Conservation (phyloP, 139 green algal species). For the Volvox reticuliferus region DNA sequence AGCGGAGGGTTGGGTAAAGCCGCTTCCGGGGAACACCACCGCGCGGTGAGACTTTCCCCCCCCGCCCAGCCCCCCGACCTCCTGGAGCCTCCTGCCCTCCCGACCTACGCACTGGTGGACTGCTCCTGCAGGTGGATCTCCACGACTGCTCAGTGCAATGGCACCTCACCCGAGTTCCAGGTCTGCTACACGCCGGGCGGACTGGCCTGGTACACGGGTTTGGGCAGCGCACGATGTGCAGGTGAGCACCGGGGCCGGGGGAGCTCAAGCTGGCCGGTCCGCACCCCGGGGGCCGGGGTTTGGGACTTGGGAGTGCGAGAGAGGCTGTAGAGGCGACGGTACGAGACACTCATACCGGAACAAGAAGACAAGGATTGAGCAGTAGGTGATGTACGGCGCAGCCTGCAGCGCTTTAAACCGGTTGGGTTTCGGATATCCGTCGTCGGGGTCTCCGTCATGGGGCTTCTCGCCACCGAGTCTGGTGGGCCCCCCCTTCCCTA, state of each 20-base stretch:
- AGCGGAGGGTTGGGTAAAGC: background rate
- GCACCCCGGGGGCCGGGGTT: too few relatives aligned
- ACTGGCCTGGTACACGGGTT: constrained; percentile 54
- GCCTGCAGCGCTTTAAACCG: background rate
- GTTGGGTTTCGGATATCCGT: background rate
- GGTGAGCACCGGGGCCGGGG: background rate
- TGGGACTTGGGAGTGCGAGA: too few relatives aligned
- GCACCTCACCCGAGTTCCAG: constrained; percentile 12
- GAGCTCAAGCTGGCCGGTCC: too few relatives aligned
- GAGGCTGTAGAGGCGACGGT: too few relatives aligned
- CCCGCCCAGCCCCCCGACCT: too few relatives aligned
- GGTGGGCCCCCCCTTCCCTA: background rate
- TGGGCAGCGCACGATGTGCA: constrained; percentile 51
- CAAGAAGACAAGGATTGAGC: background rate
- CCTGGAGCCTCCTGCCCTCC: background rate
- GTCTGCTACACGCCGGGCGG: constrained; percentile 55
- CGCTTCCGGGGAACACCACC: too few relatives aligned
- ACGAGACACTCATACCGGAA: too few relatives aligned
- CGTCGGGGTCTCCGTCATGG: background rate
- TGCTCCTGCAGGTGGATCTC: background rate
- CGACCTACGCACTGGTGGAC: background rate
- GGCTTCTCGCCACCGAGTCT: background rate
- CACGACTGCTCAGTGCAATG: background rate
- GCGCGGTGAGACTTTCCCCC: too few relatives aligned
- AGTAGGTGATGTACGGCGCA: background rate